Evolutionary conservation across 1,284 basidiomycete genomes (phyloP).

Genomic region (Ceratobasidium papillatum): DNA sequence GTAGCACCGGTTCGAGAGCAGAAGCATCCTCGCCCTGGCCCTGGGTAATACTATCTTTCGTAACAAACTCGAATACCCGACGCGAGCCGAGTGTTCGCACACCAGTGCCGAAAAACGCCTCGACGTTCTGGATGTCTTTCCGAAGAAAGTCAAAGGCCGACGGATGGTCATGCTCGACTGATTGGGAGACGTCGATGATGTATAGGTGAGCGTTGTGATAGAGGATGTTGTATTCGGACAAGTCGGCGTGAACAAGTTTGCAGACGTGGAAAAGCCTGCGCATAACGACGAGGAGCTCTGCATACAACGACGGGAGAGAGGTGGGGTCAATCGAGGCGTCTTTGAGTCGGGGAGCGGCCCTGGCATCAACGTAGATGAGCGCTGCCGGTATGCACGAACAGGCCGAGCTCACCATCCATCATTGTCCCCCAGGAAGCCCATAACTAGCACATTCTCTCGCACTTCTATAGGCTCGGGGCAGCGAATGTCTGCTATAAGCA

Average conservation of each 20-base stretch:
- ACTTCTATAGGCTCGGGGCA: conserved; percentile 93
- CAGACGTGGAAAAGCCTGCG: conserved; percentile 90
- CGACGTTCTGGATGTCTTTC: conserved; percentile 90
- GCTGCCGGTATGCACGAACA: background rate
- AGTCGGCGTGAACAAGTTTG: conserved; percentile 95
- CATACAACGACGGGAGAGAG: conserved; percentile 72
- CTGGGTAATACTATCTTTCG: conserved; percentile 57
- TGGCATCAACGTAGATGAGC: conserved; percentile 49
- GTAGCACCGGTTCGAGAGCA: conserved; percentile 49
- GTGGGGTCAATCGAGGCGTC: conserved; percentile 67
- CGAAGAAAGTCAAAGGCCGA: conserved; percentile 95
- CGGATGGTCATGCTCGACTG: conserved; percentile 98
- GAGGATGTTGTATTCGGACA: conserved; percentile 98
- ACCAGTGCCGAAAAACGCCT: conserved; percentile 89
- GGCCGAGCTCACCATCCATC: conserved; percentile 75
- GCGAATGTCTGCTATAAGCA: conserved; percentile 81
- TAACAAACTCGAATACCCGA: conserved; percentile 89
- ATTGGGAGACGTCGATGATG: conserved; percentile 99
- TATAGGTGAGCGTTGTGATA: conserved; percentile 74
- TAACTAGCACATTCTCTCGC: conserved; percentile 95
- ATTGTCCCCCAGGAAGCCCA: conserved; percentile 88
- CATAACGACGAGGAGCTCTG: conserved; percentile 81
- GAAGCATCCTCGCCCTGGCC: conserved; percentile 51
- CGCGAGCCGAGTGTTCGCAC: conserved; percentile 82
- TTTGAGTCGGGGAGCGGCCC: conserved; percentile 90